Evolutionary conservation across 192 early-diverging fungal genomes (phyloP).

Genomic region (Linnemannia elongata): DNA sequence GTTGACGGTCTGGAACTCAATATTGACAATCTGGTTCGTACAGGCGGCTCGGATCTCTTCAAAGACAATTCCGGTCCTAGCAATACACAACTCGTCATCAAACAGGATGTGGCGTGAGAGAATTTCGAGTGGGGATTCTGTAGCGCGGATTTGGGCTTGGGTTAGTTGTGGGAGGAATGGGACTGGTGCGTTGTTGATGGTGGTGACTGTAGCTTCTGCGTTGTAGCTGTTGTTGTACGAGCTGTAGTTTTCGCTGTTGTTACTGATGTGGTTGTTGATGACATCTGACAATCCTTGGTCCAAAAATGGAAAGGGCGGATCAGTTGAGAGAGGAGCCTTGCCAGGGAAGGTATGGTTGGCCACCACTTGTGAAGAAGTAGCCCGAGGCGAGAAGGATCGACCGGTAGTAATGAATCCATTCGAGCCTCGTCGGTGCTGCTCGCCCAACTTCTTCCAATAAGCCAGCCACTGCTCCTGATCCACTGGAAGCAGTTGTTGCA

Average conservation of each 20-base stretch:
- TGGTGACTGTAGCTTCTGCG: not conserved
- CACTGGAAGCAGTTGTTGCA: not conserved
- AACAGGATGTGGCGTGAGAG: conserved; percentile 29
- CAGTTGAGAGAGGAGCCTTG: too few relatives aligned
- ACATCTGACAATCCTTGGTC: too few relatives aligned
- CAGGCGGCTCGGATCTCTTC: conserved; percentile 11
- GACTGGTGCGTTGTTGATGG: not conserved
- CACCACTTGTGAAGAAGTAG: not conserved
- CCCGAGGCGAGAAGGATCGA: not conserved
- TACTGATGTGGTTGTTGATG: not conserved
- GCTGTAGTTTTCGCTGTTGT: not conserved
- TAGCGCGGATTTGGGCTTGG: not conserved
- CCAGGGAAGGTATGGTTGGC: too few relatives aligned
- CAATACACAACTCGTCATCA: conserved; percentile 39
- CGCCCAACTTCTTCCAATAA: not conserved
- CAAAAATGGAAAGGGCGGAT: too few relatives aligned
- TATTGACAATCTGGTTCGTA: conserved; percentile 18
- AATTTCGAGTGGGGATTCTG: conserved; percentile 31
- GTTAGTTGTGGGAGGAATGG: not conserved
- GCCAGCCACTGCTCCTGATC: not conserved
- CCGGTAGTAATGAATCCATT: not conserved
- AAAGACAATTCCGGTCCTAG: conserved; percentile 17
- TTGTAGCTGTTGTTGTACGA: too few relatives aligned
- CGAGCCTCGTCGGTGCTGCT: not conserved
- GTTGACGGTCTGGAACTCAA: conserved; percentile 35